Evolutionary conservation across 495 filamentous ascomycete species (phyloP).

Genomic region (Glarea lozoyensis): DNA sequence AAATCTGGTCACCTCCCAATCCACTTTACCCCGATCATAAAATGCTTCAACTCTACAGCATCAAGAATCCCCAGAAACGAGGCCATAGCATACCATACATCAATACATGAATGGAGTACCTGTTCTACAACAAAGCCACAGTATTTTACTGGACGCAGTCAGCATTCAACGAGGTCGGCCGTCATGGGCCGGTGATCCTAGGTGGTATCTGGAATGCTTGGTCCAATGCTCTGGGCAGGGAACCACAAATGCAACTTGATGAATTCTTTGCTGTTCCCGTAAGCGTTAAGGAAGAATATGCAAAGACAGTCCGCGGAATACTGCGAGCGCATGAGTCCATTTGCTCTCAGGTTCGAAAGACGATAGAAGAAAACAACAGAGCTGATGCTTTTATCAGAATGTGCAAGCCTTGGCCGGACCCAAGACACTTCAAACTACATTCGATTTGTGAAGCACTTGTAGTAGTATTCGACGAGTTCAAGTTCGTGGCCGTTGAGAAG

Average conservation of each 20-base stretch:
- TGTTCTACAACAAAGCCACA: slow-evolving; percentile 19
- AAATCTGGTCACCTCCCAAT: slow-evolving; percentile 15
- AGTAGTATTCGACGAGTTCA: slow-evolving; percentile 14
- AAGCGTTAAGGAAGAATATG: slow-evolving; percentile 9
- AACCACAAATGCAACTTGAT: slow-evolving; percentile 17
- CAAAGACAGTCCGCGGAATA: slow-evolving; percentile 14
- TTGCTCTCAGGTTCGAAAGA: slow-evolving; percentile 10
- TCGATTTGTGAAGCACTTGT: slow-evolving; percentile 15
- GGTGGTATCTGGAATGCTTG: slow-evolving; percentile 21
- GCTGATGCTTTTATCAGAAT: no score
- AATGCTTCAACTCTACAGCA: slow-evolving; percentile 17
- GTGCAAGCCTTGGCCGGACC: slow-evolving; percentile 2
- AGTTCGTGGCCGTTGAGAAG: slow-evolving; percentile 8
- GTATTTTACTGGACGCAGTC: slow-evolving; percentile 17
- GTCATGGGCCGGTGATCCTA: slow-evolving; percentile 11
- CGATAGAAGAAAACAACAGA: slow-evolving; percentile 10
- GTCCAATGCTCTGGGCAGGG: slow-evolving; percentile 12
- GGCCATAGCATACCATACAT: slow-evolving; percentile 12
- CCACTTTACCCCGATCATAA: slow-evolving; percentile 13
- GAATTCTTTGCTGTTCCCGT: slow-evolving; percentile 19
- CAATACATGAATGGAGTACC: slow-evolving; percentile 9
- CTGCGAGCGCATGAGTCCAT: slow-evolving; percentile 13
- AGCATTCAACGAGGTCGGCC: slow-evolving; percentile 7
- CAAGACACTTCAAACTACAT: slow-evolving; percentile 19
- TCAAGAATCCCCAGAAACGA: slow-evolving; percentile 14